Evolutionary conservation across 2,329 filamentous ascomycete genomes (phyloP), one percentile per base, ranked within the genome.

Genomic region (Torrubiellomyces zombiae): DNA sequence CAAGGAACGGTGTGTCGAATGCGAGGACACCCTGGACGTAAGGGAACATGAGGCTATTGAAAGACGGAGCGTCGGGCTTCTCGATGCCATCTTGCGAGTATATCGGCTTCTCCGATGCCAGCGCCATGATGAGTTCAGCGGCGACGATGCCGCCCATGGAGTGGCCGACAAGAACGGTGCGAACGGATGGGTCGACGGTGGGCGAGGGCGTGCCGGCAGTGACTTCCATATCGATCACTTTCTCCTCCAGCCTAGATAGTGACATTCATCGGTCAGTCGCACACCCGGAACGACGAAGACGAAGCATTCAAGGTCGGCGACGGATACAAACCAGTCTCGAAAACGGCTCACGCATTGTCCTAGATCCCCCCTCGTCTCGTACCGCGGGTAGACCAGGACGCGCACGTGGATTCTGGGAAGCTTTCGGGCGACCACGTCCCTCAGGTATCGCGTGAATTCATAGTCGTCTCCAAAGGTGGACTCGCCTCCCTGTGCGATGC

Each of bases 121-220:
- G 65, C 20, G 74, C 65, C 38, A 94, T 67, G 33, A 86, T 61
- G 9, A 82, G 77, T 45, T 95, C 89, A 17, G 83, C 86, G 8
- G 82, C 86, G 23, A 95, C 83, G 40, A 95, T 94, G 38, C 89
- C 89, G 38, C 79, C 79, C 79, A 78, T 94, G 7, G 77, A 85
- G 48, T 94, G 85, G 14, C 85, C 85, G 29, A 91, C 58, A 10
- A 94, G 65, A 23, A 93, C 64, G 15, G 78, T 76, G 41, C 73
- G 75, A 12, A 93, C 81, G 1, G 76, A 82, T 5, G 83, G 82
- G 32, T 91, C 81, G 34, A 92, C 65, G 1, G 80, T 92, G 1
- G 85, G 85, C 5, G 77, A 85, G 2, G 79, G 68, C 1, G 82
- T 86, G 22, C 64, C 63, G 37, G 79, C 77, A 15, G 66, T 72